phyloP scores from a whole-genome alignment of 75 land plant species.

The Cupressus sempervirens region DNA sequence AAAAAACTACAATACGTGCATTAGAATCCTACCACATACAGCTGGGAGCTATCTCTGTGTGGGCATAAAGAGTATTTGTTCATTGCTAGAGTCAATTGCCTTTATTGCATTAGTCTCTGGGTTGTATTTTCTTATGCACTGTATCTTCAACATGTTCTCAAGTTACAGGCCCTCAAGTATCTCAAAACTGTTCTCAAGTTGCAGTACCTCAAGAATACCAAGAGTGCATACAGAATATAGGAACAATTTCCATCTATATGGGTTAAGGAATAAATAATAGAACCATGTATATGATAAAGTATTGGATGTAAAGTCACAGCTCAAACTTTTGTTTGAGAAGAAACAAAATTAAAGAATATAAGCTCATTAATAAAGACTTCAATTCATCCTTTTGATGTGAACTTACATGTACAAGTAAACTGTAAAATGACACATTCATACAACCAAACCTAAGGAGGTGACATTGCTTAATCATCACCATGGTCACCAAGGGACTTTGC shows the following conservation, averaged over 20 bases:
- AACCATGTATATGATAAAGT: too few species aligned
- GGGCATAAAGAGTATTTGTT: background rate
- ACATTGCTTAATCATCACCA: background rate
- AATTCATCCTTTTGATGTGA: background rate
- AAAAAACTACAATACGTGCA: background rate
- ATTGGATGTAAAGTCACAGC: background rate
- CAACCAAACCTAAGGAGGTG: background rate
- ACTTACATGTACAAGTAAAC: background rate
- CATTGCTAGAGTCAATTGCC: background rate
- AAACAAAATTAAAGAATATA: background rate
- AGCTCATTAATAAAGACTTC: background rate
- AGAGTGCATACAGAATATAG: background rate
- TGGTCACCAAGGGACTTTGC: background rate
- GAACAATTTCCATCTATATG: background rate
- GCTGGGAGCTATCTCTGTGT: background rate
- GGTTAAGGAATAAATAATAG: too few species aligned
- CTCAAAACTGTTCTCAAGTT: background rate
- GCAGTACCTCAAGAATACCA: background rate
- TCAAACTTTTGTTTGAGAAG: background rate
- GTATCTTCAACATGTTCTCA: background rate
- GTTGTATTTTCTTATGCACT: background rate
- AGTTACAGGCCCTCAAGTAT: background rate
- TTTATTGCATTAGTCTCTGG: background rate
- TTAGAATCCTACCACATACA: background rate
- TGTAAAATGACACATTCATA: background rate